Conservation (phyloP, 2,329 filamentous ascomycete genomes). For the Colletotrichum scovillei region DNA sequence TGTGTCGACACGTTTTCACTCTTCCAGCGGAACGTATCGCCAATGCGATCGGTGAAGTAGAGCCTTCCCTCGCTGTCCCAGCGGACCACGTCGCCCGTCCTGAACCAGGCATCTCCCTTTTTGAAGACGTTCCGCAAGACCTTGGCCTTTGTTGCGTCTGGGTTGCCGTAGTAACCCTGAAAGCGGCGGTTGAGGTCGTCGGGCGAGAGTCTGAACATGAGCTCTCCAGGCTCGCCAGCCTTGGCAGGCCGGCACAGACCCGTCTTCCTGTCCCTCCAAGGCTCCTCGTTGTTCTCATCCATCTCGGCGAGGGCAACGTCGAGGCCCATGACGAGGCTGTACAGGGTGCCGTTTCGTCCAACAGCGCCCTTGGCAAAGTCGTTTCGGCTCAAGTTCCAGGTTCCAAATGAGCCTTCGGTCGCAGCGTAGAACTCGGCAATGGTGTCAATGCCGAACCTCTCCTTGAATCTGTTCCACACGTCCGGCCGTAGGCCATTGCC, state of each 20-base stretch:
- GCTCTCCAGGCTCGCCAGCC: constrained; percentile 76
- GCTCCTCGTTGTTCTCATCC: constrained; percentile 77
- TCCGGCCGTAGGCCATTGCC: constrained; percentile 89
- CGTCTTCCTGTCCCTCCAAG: constrained; percentile 74
- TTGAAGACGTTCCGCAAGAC: constrained; percentile 78
- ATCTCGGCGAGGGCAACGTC: constrained; percentile 72
- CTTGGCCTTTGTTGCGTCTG: constrained; percentile 77
- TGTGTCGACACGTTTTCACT: constrained; percentile 85
- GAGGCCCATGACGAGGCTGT: constrained; percentile 62
- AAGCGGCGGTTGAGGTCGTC: constrained; percentile 73
- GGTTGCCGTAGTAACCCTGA: constrained; percentile 85
- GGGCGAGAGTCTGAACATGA: constrained; percentile 77
- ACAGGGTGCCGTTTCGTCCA: constrained; percentile 76
- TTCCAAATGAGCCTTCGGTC: constrained; percentile 76
- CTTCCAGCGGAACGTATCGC: constrained; percentile 85
- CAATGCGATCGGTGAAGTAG: constrained; percentile 85
- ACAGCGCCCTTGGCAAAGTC: constrained; percentile 81
- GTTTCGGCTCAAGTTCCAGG: constrained; percentile 81
- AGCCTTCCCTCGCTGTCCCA: constrained; percentile 76
- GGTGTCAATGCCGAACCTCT: constrained; percentile 79
- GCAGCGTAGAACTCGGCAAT: constrained; percentile 86
- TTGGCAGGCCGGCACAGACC: constrained; percentile 73
- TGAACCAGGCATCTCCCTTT: constrained; percentile 85
- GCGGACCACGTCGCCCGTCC: constrained; percentile 85
- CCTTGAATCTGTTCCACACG: constrained; percentile 85